These are phyloP conservation scores for Coemansia sp. DNA, from an alignment of 371 early-diverging fungal genomes.

Conservation along the genomic window DNA sequence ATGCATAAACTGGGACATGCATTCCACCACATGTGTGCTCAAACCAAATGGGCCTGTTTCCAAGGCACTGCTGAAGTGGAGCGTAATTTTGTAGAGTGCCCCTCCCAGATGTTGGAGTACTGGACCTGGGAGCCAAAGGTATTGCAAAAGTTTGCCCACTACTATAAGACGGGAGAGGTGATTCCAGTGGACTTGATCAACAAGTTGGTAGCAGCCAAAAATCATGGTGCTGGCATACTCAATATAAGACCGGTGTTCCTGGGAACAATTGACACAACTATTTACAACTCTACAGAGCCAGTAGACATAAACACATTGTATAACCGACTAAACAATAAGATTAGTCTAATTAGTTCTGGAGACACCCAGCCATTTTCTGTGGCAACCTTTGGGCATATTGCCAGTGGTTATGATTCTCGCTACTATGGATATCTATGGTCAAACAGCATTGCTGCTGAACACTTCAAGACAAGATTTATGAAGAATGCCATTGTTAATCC, in stretches of 20 bases:
- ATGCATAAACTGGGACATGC: slow-evolving; percentile 83
- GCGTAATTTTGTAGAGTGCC: slow-evolving; percentile 86
- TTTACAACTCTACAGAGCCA: neutral
- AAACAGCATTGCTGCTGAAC: slow-evolving; percentile 81
- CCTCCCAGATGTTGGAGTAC: slow-evolving; percentile 80
- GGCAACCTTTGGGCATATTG: slow-evolving; percentile 66
- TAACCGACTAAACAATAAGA: neutral
- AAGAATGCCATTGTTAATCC: slow-evolving; percentile 54
- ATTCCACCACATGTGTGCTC: slow-evolving; percentile 58
- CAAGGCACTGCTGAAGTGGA: slow-evolving; percentile 72
- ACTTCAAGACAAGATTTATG: slow-evolving; percentile 74
- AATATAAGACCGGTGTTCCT: neutral
- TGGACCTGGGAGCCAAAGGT: slow-evolving; percentile 84
- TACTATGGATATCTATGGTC: slow-evolving; percentile 78
- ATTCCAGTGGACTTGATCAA: slow-evolving; percentile 72
- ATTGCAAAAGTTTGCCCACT: slow-evolving; percentile 66
- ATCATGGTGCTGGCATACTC: neutral
- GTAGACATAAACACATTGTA: neutral
- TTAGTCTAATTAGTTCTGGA: neutral
- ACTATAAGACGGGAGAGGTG: slow-evolving; percentile 64
- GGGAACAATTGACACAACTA: neutral
- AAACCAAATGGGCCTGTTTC: slow-evolving; percentile 67
- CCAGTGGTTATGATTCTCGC: slow-evolving; percentile 81
- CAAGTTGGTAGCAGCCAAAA: slow-evolving; percentile 14
- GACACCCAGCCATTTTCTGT: slow-evolving; percentile 27